Evolutionary conservation across 1,139 yeast genomes (phyloP), one percentile per base, ranked within the genome.

Genomic region (Arxiozyma slooffiae): DNA sequence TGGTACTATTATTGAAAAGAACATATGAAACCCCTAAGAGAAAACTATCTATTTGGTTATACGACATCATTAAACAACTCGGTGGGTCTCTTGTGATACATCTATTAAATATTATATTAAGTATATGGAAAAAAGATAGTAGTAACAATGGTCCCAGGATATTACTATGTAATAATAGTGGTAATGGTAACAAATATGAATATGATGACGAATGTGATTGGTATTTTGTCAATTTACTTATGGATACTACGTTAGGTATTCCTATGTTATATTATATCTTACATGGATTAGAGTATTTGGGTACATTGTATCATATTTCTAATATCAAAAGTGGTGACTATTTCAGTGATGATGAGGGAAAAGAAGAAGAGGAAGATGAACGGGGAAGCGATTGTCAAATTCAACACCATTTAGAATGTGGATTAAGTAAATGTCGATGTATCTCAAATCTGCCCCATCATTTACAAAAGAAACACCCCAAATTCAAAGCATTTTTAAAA

Each of bases 201-300:
- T n/a, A n/a, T n/a, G n/a, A 83, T 58, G 90, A 92, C 8, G 86
- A 95, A 30, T 30, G 36, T 63, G 88, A 85, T 59, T 90, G 97
- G 95, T 92, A 92, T 69, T 90, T 92, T 61, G 72, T 92, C 50
- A 92, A 86, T 61, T 79, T 92, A 43, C 75, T 92, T 21, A 78
- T 90, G 63, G 98, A 92, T 66, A 90, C 97, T 44, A 92, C 98
- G 0, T 76, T 90, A n/a, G 98, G 98, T 0, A 95, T 89, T 2
- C 94, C 94, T 23, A 76, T 90, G 3, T 72, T 92, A 42, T 89
- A 85, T 80, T 66, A 65, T 20, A 67, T 72, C 43, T 69, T 83
- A 17, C 68, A 71, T 48, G 52, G 70, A 20, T 67, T 78, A 1
- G 80, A 77, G 58, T 60, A 69, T 40, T 62, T 78, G 11, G 83